phyloP scores from a whole-genome alignment of 345 rosid species.

The Citrus reticulata region DNA sequence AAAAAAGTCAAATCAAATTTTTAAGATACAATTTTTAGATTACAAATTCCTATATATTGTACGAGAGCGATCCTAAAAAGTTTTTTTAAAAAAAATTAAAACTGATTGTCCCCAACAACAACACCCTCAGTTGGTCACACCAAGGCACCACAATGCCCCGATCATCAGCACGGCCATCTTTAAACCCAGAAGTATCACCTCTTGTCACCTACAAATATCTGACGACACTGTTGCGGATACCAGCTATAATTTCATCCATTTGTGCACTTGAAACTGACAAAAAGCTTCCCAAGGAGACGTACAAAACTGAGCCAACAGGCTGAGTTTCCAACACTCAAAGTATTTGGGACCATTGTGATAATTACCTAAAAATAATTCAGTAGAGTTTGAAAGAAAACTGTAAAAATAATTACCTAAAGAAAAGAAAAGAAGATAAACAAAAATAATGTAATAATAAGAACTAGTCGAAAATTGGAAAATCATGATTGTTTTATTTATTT shows the following conservation, averaged over 20 bases:
- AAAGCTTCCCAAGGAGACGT: conserved; percentile 30
- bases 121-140: conserved; percentile 32
- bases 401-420: no score
- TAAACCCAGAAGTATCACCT: conserved; percentile 9
- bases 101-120: no score
- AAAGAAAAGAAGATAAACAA: no score
- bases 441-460: no score
- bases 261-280: conserved; percentile 24
- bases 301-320: conserved; percentile 23
- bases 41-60: no score
- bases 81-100: no score
- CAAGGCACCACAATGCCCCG: conserved; percentile 27
- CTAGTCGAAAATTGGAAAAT: no score
- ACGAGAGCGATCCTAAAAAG: no score
- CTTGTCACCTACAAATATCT: conserved; percentile 26
- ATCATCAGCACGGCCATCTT: conserved; percentile 4
- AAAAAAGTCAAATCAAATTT: fast-evolving
- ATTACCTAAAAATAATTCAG: no score
- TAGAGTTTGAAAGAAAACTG: no score
- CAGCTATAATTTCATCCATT: conserved; percentile 31
- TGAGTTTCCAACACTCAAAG: conserved; percentile 26
- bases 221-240: conserved; percentile 23
- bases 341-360: not conserved
- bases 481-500: no score
- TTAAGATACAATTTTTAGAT: fast-evolving